Evolutionary conservation across 1,284 basidiomycete species (phyloP).

Genomic region (Apiotrichum veenhuisii): DNA sequence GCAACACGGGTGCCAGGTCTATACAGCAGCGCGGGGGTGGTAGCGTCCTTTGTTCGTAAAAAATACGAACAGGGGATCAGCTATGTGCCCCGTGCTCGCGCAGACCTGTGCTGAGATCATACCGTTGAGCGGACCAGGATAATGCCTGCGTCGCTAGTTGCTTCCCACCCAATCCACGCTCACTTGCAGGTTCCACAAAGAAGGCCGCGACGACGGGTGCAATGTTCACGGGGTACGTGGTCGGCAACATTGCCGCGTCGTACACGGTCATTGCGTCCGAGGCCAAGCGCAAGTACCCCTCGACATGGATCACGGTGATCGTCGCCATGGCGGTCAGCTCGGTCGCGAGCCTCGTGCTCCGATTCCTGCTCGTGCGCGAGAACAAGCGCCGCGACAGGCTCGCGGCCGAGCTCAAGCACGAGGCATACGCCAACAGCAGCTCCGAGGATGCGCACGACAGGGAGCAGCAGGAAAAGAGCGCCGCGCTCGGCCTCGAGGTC

Average conservation of each 20-base stretch:
- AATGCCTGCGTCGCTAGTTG: constrained; percentile 53
- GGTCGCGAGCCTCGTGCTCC: constrained; percentile 37
- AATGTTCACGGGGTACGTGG: constrained; percentile 52
- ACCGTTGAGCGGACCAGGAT: constrained; percentile 53
- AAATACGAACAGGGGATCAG: constrained; percentile 3
- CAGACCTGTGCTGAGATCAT: constrained; percentile 49
- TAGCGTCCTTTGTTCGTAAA: neutral
- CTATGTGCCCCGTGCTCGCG: neutral
- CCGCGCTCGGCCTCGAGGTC: neutral
- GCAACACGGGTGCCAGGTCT: constrained; percentile 49
- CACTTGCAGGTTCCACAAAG: constrained; percentile 48
- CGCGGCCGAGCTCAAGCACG: neutral
- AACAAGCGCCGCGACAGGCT: constrained; percentile 38
- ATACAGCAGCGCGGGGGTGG: neutral
- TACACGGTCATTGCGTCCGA: constrained; percentile 46
- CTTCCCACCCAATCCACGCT: constrained; percentile 18
- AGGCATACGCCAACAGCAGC: neutral
- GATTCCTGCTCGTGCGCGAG: constrained; percentile 39
- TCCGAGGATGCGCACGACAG: neutral
- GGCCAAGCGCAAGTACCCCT: constrained; percentile 48
- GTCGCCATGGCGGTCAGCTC: constrained; percentile 44
- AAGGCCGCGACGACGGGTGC: constrained; percentile 49
- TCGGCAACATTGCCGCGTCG: constrained; percentile 46
- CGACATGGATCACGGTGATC: constrained; percentile 53
- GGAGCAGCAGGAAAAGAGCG: constrained; percentile 6